Evolutionary conservation across 768 basidiomycete genomes (phyloP).

Genomic region (Chiua virens): DNA sequence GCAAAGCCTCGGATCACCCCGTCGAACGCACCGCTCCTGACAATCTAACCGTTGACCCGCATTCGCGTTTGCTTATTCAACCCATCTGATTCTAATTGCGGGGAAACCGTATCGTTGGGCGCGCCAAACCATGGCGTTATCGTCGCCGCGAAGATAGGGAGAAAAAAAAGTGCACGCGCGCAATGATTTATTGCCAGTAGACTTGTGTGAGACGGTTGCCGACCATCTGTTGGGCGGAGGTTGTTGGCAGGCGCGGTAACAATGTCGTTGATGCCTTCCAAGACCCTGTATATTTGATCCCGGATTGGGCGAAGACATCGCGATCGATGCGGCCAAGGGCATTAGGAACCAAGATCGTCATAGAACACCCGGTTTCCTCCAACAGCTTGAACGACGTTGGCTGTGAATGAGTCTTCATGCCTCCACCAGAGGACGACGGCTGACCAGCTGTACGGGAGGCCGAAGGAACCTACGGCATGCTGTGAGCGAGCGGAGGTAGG

Average conservation of each 20-base stretch:
- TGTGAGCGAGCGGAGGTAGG: neutral
- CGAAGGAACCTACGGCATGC: neutral
- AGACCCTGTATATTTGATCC: constrained; percentile 8
- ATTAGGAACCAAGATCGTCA: neutral
- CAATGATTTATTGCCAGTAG: neutral
- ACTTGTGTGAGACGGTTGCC: constrained; percentile 8
- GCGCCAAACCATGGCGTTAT: neutral
- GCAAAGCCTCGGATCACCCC: constrained; percentile 8
- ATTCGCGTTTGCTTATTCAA: constrained; percentile 1
- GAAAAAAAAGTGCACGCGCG: neutral
- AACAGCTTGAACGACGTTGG: neutral
- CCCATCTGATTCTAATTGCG: neutral
- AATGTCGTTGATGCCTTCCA: constrained; percentile 11
- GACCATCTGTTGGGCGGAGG: neutral
- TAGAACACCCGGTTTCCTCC: neutral
- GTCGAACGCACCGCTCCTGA: neutral
- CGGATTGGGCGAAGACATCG: constrained; percentile 1
- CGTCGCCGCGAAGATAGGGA: constrained; percentile 7
- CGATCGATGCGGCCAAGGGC: neutral
- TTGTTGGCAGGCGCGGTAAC: neutral
- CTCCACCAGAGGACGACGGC: constrained; percentile 2
- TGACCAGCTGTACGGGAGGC: neutral
- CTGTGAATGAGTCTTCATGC: constrained; percentile 2
- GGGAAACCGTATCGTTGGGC: neutral
- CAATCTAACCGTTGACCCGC: constrained; percentile 2